Percentiles rank a stretch among this genome's conserved stretches.
Evolutionary conservation across 306 rosid species (phyloP).

Genomic region (Ormosia emarginata): DNA sequence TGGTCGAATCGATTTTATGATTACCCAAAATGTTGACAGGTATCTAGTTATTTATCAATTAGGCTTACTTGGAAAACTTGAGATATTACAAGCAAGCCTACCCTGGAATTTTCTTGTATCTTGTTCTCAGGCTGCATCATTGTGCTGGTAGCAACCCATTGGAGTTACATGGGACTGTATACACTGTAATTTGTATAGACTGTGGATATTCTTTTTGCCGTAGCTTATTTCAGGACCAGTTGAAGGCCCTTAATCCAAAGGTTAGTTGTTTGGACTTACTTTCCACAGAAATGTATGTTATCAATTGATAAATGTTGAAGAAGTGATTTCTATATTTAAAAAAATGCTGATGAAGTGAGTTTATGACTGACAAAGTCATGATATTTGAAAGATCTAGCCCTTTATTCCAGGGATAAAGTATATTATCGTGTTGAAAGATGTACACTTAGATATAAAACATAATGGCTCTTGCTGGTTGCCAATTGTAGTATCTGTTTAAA

Average conservation of each 20-base stretch:
- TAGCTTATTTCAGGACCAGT: constrained; percentile 72
- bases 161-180: constrained; percentile 94
- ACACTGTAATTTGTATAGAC: constrained; percentile 68
- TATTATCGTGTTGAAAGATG: constrained; percentile 1
- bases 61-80: neutral
- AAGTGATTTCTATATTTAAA: neutral
- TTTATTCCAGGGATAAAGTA: neutral
- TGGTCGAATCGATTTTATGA: constrained; percentile 63
- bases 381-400: neutral
- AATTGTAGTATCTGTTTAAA: neutral
- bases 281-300: neutral
- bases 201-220: constrained; percentile 74
- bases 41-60: constrained; percentile 18
- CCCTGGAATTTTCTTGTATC: constrained; percentile 24
- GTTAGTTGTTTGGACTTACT: constrained; percentile 38
- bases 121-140: constrained; percentile 77
- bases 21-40: constrained; percentile 97
- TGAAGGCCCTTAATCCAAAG: constrained; percentile 85
- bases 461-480: neutral
- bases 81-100: constrained; percentile 19
- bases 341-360: neutral
- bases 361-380: neutral
- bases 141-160: constrained; percentile 93
- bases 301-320: constrained; percentile 1
- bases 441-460: neutral